Evolutionary conservation across 1,284 basidiomycete species (phyloP).

Genomic region (Naganishia liquefaciens): DNA sequence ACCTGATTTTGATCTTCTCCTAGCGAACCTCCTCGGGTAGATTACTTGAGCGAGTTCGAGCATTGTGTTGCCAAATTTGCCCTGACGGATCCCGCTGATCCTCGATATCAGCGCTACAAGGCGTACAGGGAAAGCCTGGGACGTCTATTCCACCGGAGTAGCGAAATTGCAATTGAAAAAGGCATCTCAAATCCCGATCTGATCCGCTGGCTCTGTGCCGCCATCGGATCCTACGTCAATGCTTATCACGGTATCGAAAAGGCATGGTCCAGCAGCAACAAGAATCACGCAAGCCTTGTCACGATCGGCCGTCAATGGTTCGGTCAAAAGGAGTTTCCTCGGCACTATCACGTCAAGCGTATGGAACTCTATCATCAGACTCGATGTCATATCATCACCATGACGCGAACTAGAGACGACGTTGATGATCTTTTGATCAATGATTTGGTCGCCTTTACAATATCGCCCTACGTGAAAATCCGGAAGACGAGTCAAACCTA

Average conservation of each 20-base stretch:
- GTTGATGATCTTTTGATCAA: constrained; percentile 76
- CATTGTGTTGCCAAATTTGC: constrained; percentile 19
- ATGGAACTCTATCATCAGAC: constrained; percentile 51
- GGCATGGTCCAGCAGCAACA: constrained; percentile 39
- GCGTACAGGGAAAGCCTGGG: constrained; percentile 61
- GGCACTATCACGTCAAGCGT: constrained; percentile 51
- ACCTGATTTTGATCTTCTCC: neutral
- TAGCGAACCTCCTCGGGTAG: constrained; percentile 19
- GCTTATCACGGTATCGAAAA: constrained; percentile 50
- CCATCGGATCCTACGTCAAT: constrained; percentile 49
- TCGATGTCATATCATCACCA: constrained; percentile 39
- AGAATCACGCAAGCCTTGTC: constrained; percentile 18
- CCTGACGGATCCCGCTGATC: constrained; percentile 13
- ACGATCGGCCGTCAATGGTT: constrained; percentile 24
- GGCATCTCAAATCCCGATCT: constrained; percentile 57
- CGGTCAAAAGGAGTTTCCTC: constrained; percentile 28
- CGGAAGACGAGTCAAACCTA: constrained; percentile 29
- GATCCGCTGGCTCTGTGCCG: constrained; percentile 60
- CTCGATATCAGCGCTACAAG: constrained; percentile 18
- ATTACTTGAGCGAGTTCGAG: constrained; percentile 23
- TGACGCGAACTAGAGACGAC: constrained; percentile 76
- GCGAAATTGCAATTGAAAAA: constrained; percentile 12
- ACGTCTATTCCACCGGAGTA: constrained; percentile 81
- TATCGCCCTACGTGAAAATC: constrained; percentile 85
- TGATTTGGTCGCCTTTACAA: constrained; percentile 77